Conservation (phyloP, 129 eudicot species). For the Calendula officinalis region DNA sequence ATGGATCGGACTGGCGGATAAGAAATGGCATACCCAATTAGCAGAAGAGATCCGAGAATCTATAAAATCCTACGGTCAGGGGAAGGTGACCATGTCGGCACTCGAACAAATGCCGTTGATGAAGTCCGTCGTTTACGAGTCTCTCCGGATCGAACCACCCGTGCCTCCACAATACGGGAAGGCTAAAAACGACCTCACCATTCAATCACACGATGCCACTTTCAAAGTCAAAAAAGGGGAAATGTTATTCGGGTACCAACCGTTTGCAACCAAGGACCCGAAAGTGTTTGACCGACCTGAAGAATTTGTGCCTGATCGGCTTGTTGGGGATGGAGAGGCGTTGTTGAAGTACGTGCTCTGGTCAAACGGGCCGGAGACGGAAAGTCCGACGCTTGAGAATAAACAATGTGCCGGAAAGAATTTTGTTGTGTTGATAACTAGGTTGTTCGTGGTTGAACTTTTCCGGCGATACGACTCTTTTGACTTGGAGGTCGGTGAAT, state of each 20-base stretch:
- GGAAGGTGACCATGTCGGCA: constrained; percentile 70
- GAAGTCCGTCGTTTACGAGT: constrained; percentile 87
- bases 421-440: constrained; percentile 67
- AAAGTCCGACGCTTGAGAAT: constrained; percentile 48
- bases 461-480: constrained; percentile 84
- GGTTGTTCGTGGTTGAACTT: constrained; percentile 72
- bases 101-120: constrained; percentile 84
- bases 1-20: constrained; percentile 78
- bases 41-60: constrained; percentile 68
- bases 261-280: constrained; percentile 86
- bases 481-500: constrained; percentile 63
- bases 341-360: constrained; percentile 68
- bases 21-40: constrained; percentile 48
- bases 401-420: constrained; percentile 97
- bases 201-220: constrained; percentile 80
- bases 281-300: constrained; percentile 68
- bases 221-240: constrained; percentile 83
- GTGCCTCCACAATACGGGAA: constrained; percentile 68
- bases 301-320: constrained; percentile 82
- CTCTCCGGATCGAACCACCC: constrained; percentile 81
- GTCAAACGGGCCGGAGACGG: constrained; percentile 89
- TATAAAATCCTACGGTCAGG: constrained; percentile 42
- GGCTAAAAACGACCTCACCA: constrained; percentile 55
- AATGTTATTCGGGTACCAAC: constrained; percentile 78
- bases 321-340: constrained; percentile 72